Evolutionary conservation across 306 rosid genomes (phyloP).

Genomic region (Cucumis hystrix): DNA sequence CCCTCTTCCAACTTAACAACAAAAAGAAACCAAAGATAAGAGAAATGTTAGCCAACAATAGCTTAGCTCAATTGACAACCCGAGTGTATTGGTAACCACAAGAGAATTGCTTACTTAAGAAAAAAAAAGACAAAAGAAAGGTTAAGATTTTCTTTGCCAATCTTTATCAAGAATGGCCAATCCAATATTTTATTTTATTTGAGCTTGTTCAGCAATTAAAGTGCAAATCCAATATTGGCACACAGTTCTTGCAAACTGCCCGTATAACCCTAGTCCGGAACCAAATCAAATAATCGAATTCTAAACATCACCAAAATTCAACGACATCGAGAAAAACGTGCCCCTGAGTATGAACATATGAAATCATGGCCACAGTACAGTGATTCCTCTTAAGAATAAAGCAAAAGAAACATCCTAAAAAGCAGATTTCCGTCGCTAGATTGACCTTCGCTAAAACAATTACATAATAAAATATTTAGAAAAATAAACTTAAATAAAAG

Average conservation of each 20-base stretch:
- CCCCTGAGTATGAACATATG: background rate
- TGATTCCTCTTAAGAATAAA: background rate
- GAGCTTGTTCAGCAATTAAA: background rate
- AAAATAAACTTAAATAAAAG: background rate
- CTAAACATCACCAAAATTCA: background rate
- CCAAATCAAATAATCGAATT: background rate
- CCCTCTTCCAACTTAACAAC: slow-evolving; percentile 74
- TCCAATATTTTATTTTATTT: background rate
- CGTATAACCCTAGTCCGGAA: background rate
- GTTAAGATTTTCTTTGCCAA: background rate
- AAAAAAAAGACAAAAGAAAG: background rate
- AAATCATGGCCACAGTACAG: background rate
- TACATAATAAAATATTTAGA: background rate
- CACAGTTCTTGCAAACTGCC: background rate
- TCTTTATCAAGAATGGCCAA: background rate
- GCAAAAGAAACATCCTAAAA: background rate
- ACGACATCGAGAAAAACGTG: background rate
- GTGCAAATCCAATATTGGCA: background rate
- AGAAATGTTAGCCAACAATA: too few species aligned
- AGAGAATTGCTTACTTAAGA: too few species aligned
- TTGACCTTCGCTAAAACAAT: background rate
- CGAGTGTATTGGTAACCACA: too few species aligned
- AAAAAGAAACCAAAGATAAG: background rate
- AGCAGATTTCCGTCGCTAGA: background rate
- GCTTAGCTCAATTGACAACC: too few species aligned